Base-by-base conservation (phyloP, 805 yeast species). In the Yarrowia porcina region DNA sequence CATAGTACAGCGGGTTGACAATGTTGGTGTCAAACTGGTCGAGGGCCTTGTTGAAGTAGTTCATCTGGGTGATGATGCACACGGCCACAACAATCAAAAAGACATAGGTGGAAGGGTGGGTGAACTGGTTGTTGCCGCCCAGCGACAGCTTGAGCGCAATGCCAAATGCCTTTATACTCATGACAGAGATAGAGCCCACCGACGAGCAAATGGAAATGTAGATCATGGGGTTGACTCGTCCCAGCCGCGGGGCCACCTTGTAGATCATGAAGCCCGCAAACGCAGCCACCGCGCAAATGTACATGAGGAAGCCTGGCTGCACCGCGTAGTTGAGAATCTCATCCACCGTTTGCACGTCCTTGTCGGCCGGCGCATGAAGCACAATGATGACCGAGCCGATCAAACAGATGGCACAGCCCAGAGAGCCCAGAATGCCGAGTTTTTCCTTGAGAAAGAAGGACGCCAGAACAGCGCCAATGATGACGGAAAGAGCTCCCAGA, bases 11-110 rank as follows among this genome's bases (percentile, higher is more conserved):
- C 32, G 97, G 97, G 74, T 90, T 90, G 63, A 90, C 97, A 68
- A 90, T 89, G 0, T 96, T 88, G 6, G 97, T 90, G 73, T 91
- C 97, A 70, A 90, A 90, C 74, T 89, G 96, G 69, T 92, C 97
- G 71, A 90, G 80, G 0, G 97, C 97, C 77, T 89, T 91, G 80
- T 90, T 90, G 79, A 90, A 89, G 73, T 89, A 90, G 77, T 89
- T 90, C 97, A 90, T 90, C 75, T 90, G 97, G 6, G 96, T 89
- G 69, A 88, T 70, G 68, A 90, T 91, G 75, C 97, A 90, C 42
- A 87, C 81, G 9, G 79, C 88, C 64, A 90, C 96, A 23, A 89
- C 91, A 30, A 82, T 67, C 35, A 89, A 82, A 79, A 90, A 90
- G 64, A 91, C 78, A 71, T 91, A 90, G 0, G 97, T 90, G 35